Base-by-base conservation (phyloP, 1,284 basidiomycete species). In the Moesziomyces sp. region DNA sequence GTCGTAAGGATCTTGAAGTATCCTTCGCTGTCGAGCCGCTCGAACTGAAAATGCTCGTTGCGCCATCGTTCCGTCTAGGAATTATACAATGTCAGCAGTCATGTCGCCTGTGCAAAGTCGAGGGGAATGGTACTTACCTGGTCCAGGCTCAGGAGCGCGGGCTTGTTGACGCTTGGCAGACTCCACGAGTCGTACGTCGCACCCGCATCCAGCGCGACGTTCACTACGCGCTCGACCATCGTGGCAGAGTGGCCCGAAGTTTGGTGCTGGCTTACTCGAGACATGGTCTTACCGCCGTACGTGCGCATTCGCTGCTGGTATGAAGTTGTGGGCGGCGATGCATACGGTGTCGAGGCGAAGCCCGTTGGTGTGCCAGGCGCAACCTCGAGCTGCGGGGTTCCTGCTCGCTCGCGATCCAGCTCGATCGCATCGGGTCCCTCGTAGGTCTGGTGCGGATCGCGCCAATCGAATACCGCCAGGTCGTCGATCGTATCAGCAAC, bases 271-370 rank as follows among this genome's bases (percentile, higher is more conserved):
- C 45, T 23, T 0, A 60, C 51, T 1, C 9, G 16, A 21, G 26
- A 14, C 0, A 6, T n/a, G 8, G 14, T 50, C n/a, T 58, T 34
- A 9, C 57, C 53, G 0, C 19, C 45, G 1, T 64, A 24, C 1
- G 63, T 58, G 6, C 70, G 62, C 53, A 73, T 57, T 4, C 64
- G 52, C 43, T 73, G 59, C 21, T 74, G 70, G n/a, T 43, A 68
- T 10, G 59, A 60, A 16, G 56, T 74, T 3, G 3, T 34, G 0
- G 70, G 70, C 8, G 10, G 3, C 4, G 23, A 18, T 3, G 13
- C n/a, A 30, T 68, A 73, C 23, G 5, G 11, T 2, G 23, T 18
- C 13, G 30, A 26, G 6, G 26, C 38, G 3, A 24, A 49, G 0
- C 67, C 67, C 0, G 42, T 42, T n/a, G 58, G 19, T 19, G 10